phyloP scores from a whole-genome alignment of 768 basidiomycete species.

The Coprinopsis strossmayeri region DNA sequence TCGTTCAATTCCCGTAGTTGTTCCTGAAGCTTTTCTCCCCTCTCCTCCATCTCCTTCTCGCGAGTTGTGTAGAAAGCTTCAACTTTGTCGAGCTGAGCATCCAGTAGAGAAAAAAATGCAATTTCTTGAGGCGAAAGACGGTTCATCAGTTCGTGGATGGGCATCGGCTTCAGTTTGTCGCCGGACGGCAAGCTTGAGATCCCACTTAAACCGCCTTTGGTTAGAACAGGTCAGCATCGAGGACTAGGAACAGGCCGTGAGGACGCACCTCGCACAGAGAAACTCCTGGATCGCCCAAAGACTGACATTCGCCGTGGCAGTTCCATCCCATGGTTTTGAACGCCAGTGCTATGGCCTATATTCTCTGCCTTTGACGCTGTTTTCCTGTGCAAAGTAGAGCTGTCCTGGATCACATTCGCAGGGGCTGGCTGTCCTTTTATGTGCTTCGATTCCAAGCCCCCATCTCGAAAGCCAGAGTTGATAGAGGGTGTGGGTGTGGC shows the following conservation, averaged over 20 bases:
- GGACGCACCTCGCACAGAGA: constrained; percentile 12
- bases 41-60: constrained; percentile 54
- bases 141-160: constrained; percentile 43
- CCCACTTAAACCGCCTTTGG: background rate
- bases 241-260: background rate
- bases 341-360: background rate
- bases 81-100: constrained; percentile 78
- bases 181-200: background rate
- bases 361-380: background rate
- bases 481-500: constrained; percentile 1
- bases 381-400: background rate
- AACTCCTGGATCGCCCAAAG: constrained; percentile 2
- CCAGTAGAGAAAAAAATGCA: constrained; percentile 72
- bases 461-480: background rate
- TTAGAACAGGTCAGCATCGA: background rate
- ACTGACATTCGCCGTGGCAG: constrained; percentile 3
- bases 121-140: constrained; percentile 53
- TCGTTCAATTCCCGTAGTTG: constrained; percentile 73
- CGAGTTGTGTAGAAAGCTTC: constrained; percentile 74
- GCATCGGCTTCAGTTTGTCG: constrained; percentile 22
- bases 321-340: background rate
- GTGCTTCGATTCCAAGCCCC: background rate
- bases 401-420: background rate
- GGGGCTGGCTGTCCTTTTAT: background rate
- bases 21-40: constrained; percentile 41